Evolutionary conservation across 2,329 filamentous ascomycete species (phyloP), one percentile per base, ranked within the genome.

Genomic region (Sporothrix mexicana): DNA sequence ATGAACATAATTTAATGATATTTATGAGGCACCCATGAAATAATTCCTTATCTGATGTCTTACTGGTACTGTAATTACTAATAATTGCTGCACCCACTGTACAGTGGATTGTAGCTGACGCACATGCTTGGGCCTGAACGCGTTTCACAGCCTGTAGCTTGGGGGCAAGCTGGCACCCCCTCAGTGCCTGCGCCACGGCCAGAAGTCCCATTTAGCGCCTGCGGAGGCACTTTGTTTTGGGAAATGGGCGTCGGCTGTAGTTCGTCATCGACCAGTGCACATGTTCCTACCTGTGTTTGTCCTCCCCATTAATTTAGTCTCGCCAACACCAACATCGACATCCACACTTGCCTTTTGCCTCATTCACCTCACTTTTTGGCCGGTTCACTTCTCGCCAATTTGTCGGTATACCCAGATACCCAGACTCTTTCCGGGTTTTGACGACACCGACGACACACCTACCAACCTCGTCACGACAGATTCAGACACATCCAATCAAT

Each of bases 221-320:
- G 20, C 15, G 51, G 20, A 55, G 51, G 20, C 3, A 41, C 41
- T 45, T 25, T 45, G 41, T 25, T 64, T 41, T 41, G 61, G 61
- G 51, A 55, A 23, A 25, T 9, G 17, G 36, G 36, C 36, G 61
- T 5, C 30, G 61, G 10, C 10, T 41, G 61, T 20, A 47, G 61
- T 66, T 66, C 61, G 61, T 66, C 61, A 66, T 66, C 61, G 41
- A 64, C 61, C 61, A 47, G 30, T 7, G 30, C 30, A 36, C 20
- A 47, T n/a, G 41, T 66, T 47, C 55, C 55, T 59, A 25, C 55
- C 30, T 61, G 51, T 41, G 5, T 41, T 8, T 61, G 57, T 43
- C 57, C 17, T 43, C 25, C 57, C 57, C 57, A 62, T 43, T 62
- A 43, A 62, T 20, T n/a, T 62, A 62, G 7, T 20, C 5, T 45